These are phyloP conservation scores for Moringa oleifera DNA, from an alignment of 345 rosid species.

Conservation along the genomic window DNA sequence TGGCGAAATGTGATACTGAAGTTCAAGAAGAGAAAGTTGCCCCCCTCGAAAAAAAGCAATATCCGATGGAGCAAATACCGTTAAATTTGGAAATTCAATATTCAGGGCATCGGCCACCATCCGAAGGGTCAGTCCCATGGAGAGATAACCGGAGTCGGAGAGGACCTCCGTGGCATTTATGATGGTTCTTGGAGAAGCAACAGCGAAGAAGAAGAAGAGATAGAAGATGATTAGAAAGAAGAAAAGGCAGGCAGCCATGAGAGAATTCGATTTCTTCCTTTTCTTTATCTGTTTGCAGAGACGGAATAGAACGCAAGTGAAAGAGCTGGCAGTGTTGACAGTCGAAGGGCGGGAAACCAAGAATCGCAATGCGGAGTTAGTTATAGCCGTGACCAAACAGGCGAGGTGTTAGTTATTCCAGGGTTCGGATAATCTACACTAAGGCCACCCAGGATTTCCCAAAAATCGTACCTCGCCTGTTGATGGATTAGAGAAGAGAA, in stretches of 20 bases:
- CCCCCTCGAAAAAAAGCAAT: conserved; percentile 23
- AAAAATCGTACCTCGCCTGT: no score
- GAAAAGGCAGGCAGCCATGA: conserved; percentile 6
- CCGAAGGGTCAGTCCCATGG: conserved; percentile 40
- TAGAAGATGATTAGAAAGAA: conserved; percentile 6
- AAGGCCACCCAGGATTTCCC: background rate
- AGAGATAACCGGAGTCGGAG: conserved; percentile 34
- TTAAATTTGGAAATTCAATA: conserved; percentile 27
- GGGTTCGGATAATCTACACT: background rate
- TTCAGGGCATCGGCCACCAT: conserved; percentile 21
- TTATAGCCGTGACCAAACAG: background rate
- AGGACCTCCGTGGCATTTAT: conserved; percentile 27
- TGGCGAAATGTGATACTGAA: conserved; percentile 34
- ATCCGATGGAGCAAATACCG: conserved; percentile 40
- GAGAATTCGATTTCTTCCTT: background rate
- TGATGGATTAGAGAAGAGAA: no score
- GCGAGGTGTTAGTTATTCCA: background rate
- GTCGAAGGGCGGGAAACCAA: conserved; percentile 7
- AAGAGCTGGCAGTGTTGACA: background rate
- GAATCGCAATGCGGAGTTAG: background rate
- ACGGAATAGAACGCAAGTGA: background rate
- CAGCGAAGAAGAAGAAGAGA: conserved; percentile 4
- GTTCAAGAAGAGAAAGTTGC: conserved; percentile 30
- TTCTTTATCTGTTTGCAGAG: conserved; percentile 1
- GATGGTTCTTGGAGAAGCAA: conserved; percentile 16